Base-by-base conservation (phyloP, 177 flowering plant genomes). In the Vitis hybrid region DNA sequence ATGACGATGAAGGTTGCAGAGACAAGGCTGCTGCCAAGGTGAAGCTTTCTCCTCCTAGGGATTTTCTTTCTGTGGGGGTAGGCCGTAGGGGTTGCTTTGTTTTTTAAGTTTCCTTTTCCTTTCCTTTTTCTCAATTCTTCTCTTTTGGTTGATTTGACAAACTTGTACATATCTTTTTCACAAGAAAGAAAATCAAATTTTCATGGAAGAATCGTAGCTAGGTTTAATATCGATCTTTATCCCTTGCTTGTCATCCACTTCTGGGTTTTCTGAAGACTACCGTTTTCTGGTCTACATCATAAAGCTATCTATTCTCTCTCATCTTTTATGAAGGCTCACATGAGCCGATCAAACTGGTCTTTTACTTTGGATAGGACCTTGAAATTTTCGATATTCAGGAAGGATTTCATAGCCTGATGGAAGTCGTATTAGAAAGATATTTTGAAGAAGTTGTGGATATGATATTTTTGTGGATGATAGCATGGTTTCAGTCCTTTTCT, bases 21-120 rank as follows among this genome's bases (percentile, higher is more conserved):
- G 70, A 77, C 19, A 55, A 71, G 49, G 28, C 49, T 62, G 11
- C 54, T 61, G 57, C 57, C 65, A 75, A 80, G 82, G 82, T 79
- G 19, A 67, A 47, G 19, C 54, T 2, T 70, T n/a, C 17, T 28
- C 24, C 19, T 10, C n/a, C 24, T 19, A n/a, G 17, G 51, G 0
- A 15, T 15, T 33, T 19, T 28, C 31, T 28, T 28, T 28, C 4
- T 28, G 31, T 28, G 31, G 31, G 31, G 31, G 31, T 28, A 28
- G 31, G 31, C 31, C 31, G 31, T 28, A 28, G 31, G 0, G 31
- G 31, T 28, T 28, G 31, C 31, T 28, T 3, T 28, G 31, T 28
- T 28, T 28, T 28, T 28, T 28, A 28, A 28, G 31, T 28, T 28
- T 28, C 31, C 31, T 28, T 28, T 28, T 15, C 54, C 13, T 14